Evolutionary conservation across 805 yeast genomes (phyloP).

Genomic region (Spathaspora passalidarum): DNA sequence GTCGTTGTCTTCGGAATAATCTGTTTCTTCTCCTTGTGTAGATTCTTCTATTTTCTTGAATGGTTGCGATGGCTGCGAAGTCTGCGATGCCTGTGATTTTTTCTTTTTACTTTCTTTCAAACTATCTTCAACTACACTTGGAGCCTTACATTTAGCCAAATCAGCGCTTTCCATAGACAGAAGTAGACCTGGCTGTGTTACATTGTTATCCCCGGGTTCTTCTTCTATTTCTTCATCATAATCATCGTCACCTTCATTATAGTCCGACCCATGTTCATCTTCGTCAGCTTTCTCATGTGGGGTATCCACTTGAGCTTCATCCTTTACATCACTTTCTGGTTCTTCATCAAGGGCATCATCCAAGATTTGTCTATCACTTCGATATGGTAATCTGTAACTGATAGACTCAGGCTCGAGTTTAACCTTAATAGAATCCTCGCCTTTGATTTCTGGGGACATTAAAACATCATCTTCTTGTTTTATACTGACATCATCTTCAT

Average conservation of each 20-base stretch:
- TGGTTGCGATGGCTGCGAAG: no score
- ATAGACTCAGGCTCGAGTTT: not conserved
- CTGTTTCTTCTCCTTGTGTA: slow-evolving; percentile 6
- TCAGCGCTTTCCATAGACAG: not conserved
- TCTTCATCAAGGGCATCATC: slow-evolving; percentile 3
- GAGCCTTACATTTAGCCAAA: not conserved
- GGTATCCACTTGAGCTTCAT: slow-evolving; percentile 1
- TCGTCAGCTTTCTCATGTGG: not conserved
- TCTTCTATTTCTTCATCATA: slow-evolving; percentile 8
- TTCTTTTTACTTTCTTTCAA: slow-evolving; percentile 7
- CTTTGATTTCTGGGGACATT: slow-evolving; percentile 6
- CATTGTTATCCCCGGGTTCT: slow-evolving; percentile 3
- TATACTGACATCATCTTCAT: no score
- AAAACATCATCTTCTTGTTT: not conserved
- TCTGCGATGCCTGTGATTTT: not conserved
- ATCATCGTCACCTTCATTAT: slow-evolving; percentile 8
- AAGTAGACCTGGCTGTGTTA: slow-evolving; percentile 8
- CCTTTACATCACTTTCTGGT: slow-evolving; percentile 3
- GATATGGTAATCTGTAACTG: not conserved
- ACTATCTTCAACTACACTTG: slow-evolving; percentile 11
- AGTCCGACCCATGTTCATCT: slow-evolving; percentile 4
- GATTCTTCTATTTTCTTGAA: not conserved
- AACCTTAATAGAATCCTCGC: slow-evolving; percentile 1
- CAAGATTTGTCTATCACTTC: slow-evolving; percentile 5
- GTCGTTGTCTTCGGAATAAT: slow-evolving; percentile 9